Conservation (phyloP, 371 early-diverging fungal genomes). For the Saksenaea vasiformis region DNA sequence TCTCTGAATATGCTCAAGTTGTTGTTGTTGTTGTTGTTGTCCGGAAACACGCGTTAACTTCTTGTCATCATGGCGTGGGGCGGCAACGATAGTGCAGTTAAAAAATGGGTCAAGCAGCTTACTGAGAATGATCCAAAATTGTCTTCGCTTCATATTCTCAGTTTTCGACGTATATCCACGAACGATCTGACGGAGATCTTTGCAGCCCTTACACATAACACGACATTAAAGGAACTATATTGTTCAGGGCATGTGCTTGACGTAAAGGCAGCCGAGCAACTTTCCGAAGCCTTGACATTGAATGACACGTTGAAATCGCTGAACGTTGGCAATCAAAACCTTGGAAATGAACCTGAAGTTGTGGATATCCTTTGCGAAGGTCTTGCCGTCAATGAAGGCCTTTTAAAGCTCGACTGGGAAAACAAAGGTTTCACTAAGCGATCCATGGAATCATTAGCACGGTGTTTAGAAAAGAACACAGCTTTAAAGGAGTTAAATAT, state of each 20-base stretch:
- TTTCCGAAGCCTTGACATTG: constrained; percentile 46
- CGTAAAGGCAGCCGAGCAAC: constrained; percentile 32
- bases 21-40: neutral
- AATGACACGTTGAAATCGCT: constrained; percentile 52
- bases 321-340: constrained; percentile 46
- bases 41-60: neutral
- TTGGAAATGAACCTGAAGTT: constrained; percentile 37
- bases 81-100: constrained; percentile 56
- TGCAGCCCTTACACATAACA: constrained; percentile 48
- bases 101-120: constrained; percentile 60
- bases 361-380: constrained; percentile 47
- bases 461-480: constrained; percentile 29
- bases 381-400: constrained; percentile 52
- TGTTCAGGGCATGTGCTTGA: constrained; percentile 61
- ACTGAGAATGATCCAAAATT: constrained; percentile 54
- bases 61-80: constrained; percentile 60
- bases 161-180: constrained; percentile 54
- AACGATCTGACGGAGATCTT: constrained; percentile 53
- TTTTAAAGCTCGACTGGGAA: constrained; percentile 56
- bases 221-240: constrained; percentile 52
- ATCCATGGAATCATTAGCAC: constrained; percentile 20
- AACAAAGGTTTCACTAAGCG: constrained; percentile 52
- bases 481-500: constrained; percentile 43
- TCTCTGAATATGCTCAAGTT: neutral
- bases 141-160: constrained; percentile 59